Evolutionary conservation across 495 filamentous ascomycete species (phyloP).

Genomic region (Aspergillus egyptiacus): DNA sequence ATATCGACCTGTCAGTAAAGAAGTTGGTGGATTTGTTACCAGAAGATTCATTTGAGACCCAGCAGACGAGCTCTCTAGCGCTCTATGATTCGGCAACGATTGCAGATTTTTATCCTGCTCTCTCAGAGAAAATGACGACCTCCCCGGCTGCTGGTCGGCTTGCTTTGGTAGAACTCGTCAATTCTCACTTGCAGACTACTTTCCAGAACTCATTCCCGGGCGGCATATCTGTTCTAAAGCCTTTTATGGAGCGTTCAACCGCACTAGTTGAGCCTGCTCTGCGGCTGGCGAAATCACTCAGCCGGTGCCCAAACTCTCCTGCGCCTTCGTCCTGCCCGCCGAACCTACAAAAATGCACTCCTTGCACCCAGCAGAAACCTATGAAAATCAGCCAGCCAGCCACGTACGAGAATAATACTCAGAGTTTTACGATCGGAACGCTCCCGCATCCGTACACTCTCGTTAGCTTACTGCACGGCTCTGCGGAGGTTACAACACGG

Average conservation of each 20-base stretch:
- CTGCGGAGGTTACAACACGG: slow-evolving; percentile 50
- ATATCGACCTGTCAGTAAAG: slow-evolving; percentile 43
- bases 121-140: slow-evolving; percentile 55
- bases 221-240: slow-evolving; percentile 76
- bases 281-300: slow-evolving; percentile 64
- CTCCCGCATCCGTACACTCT: slow-evolving; percentile 90
- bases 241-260: slow-evolving; percentile 64
- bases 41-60: slow-evolving; percentile 54
- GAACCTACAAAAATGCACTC: slow-evolving; percentile 64
- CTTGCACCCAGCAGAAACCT: slow-evolving; percentile 56
- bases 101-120: slow-evolving; percentile 54
- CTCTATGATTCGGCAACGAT: slow-evolving; percentile 66
- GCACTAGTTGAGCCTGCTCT: slow-evolving; percentile 63
- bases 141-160: slow-evolving; percentile 52
- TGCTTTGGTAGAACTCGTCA: slow-evolving; percentile 67
- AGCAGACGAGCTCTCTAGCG: slow-evolving; percentile 64
- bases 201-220: slow-evolving; percentile 73
- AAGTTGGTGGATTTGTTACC: slow-evolving; percentile 54
- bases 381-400: slow-evolving; percentile 52
- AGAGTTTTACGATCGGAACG: slow-evolving; percentile 72
- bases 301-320: slow-evolving; percentile 64
- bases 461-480: slow-evolving; percentile 50
- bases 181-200: slow-evolving; percentile 76
- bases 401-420: slow-evolving; percentile 54
- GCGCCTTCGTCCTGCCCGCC: slow-evolving; percentile 78